phyloP scores from a whole-genome alignment of 495 filamentous ascomycete genomes.

The Entonaema liquescens region DNA sequence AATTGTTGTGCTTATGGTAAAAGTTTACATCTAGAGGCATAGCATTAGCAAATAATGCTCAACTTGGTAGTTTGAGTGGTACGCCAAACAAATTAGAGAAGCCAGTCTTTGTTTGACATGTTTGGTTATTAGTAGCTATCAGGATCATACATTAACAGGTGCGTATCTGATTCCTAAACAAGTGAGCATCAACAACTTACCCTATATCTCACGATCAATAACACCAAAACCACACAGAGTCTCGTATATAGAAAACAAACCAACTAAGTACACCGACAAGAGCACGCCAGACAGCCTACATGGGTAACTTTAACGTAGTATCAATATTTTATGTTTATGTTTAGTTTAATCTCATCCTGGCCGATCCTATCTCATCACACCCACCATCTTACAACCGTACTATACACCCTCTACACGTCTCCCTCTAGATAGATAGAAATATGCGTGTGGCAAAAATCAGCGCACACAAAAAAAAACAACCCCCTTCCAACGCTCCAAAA shows the following conservation, averaged over 20 bases:
- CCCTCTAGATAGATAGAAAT: neutral
- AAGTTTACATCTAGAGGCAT: neutral
- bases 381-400: neutral
- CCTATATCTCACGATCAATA: neutral
- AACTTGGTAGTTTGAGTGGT: neutral
- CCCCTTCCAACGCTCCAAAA: neutral
- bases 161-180: neutral
- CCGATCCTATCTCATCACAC: neutral
- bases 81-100: neutral
- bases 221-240: neutral
- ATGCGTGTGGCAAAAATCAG: neutral
- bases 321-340: neutral
- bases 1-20: neutral
- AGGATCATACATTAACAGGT: neutral
- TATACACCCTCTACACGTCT: constrained; percentile 1
- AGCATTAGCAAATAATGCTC: neutral
- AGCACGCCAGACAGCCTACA: neutral
- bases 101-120: neutral
- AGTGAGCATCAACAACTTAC: neutral
- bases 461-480: neutral
- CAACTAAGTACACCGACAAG: neutral
- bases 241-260: neutral
- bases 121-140: neutral
- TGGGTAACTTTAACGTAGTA: neutral
- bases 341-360: neutral